phyloP scores from a whole-genome alignment of 1,284 basidiomycete genomes.

The Cryptococcus hybrid region DNA sequence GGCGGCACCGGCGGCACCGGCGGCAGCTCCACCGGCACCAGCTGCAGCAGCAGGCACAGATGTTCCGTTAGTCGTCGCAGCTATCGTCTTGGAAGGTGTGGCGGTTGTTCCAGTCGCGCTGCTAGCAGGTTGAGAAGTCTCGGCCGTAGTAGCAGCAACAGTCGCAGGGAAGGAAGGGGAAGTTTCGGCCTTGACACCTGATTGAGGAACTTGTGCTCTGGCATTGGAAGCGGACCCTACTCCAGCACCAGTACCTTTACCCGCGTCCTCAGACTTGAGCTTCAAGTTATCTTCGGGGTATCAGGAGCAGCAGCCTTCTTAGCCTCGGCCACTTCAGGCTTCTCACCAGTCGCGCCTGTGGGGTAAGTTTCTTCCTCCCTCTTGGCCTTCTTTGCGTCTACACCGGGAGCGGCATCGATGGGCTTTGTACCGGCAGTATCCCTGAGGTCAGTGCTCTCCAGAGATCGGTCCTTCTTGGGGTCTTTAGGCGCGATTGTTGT shows the following conservation, averaged over 20 bases:
- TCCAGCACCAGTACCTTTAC: no score
- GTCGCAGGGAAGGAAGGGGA: neutral
- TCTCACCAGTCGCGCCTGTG: constrained; percentile 7
- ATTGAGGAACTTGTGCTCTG: no score
- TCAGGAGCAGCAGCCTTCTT: constrained; percentile 8
- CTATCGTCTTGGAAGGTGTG: no score
- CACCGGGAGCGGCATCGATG: constrained; percentile 24
- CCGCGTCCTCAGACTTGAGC: no score
- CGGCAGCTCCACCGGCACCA: no score
- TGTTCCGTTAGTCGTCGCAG: no score
- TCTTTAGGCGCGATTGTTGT: constrained; percentile 29
- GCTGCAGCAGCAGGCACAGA: no score
- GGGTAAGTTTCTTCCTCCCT: constrained; percentile 24
- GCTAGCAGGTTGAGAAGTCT: neutral
- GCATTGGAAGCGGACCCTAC: no score
- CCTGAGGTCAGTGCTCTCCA: constrained; percentile 4
- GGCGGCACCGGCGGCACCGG: no score
- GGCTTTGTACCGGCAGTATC: constrained; percentile 29
- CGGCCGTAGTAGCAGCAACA: neutral
- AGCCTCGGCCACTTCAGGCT: constrained; percentile 9
- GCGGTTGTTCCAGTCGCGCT: no score
- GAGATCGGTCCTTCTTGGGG: constrained; percentile 38
- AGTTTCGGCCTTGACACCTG: no score
- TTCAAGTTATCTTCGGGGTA: constrained; percentile 10
- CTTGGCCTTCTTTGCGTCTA: constrained; percentile 29